phyloP scores from a whole-genome alignment of 176 grass and related monocot genomes.

The Aegilops bicornis region DNA sequence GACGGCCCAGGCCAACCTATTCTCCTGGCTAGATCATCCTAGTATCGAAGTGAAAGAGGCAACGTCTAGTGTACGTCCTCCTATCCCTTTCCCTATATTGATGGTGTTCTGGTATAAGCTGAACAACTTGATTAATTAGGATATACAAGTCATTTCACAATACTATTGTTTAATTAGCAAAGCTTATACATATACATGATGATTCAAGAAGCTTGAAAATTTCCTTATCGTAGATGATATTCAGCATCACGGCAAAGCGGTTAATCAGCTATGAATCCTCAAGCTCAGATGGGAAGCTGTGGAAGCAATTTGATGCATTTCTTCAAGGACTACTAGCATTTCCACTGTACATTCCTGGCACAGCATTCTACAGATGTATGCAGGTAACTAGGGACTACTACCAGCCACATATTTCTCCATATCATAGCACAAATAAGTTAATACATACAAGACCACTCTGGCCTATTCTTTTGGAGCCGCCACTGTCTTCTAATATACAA shows the following conservation, averaged over 20 bases:
- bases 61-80: constrained; percentile 32
- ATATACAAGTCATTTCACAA: not conserved
- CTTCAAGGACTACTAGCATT: constrained; percentile 44
- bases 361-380: constrained; percentile 50
- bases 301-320: constrained; percentile 49
- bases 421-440: too few species aligned
- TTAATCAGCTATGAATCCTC: constrained; percentile 50
- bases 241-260: constrained; percentile 52
- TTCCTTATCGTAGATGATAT: constrained; percentile 51
- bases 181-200: not conserved
- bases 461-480: too few species aligned
- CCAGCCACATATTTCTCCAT: too few species aligned
- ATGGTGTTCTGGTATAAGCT: too few species aligned
- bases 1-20: not conserved
- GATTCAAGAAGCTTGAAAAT: not conserved
- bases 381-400: constrained; percentile 26
- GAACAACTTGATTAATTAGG: too few species aligned
- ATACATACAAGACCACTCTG: too few species aligned
- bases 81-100: too few species aligned
- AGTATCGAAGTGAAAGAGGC: constrained; percentile 45
- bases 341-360: constrained; percentile 46
- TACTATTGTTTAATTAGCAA: not conserved
- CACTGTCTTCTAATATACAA: too few species aligned
- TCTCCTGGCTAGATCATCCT: constrained; percentile 29
- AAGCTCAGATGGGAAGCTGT: constrained; percentile 25